Base-by-base conservation (phyloP, 345 rosid species). In the Turnera subulata region DNA sequence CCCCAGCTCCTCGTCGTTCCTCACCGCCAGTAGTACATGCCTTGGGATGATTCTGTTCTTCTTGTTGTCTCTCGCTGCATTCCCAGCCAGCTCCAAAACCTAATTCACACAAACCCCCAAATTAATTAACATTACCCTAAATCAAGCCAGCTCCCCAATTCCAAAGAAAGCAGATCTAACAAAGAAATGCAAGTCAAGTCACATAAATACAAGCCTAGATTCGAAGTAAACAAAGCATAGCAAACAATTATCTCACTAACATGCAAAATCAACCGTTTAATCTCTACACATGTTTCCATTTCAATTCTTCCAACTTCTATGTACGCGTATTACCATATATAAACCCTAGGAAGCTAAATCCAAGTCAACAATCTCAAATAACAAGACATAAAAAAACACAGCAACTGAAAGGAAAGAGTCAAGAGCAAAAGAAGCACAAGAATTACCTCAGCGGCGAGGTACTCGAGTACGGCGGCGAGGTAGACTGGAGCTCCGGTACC, bases 1-100 rank as follows among this genome's bases (percentile, higher is more conserved):
- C 8, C 79, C 76, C 1, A 75, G 69, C 38, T 75, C 79, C 16
- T 75, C 79, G 11, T 75, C 79, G 5, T 75, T 75, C 63, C 79
- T 66, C 57, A 75, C 69, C 0, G 79, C 79, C 53, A 75, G 45
- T 2, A 75, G 56, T 20, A 75, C 70, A 11, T 75, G 76, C 61
- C 79, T 63, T 1, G 79, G 79, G 37, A 75, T 75, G 14, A 75
- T 70, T 29, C 79, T 75, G 37, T 55, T 70, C 64, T 75, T 75
- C 73, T 75, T 75, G 73, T 75, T 75, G 39, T 75, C 79, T 42
- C 79, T 53, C 6, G 79, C 79, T 5, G 76, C 79, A 59, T 75
- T 75, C 0, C 79, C 79, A 25, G 79, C 76, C 43, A 75, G 42
- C 62, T 70, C 79, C 56, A 75, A 29, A 8, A 75, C 79, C 79